phyloP scores from a whole-genome alignment of 306 rosid genomes.

The Lablab purpureus region DNA sequence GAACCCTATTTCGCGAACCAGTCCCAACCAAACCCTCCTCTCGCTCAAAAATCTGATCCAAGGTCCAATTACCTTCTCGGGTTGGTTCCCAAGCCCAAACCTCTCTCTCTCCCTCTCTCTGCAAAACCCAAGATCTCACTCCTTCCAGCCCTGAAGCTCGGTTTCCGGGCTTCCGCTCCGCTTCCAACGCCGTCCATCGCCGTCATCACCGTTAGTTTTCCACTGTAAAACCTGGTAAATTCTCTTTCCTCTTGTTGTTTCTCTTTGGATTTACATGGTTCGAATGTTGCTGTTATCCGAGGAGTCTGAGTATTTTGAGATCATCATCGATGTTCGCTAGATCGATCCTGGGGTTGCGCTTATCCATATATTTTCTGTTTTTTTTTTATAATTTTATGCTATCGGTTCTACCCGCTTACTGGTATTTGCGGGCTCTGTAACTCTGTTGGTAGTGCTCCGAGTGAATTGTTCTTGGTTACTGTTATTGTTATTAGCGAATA shows the following conservation, averaged over 20 bases:
- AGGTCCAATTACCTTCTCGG: constrained; percentile 27
- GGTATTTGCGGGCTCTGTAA: background rate
- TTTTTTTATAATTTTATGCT: background rate
- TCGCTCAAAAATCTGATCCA: background rate
- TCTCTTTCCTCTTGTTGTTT: background rate
- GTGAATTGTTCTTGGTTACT: too few species aligned
- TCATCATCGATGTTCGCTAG: background rate
- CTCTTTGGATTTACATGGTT: background rate
- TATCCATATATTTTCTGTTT: background rate
- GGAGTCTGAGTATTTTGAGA: background rate
- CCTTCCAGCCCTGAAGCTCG: constrained; percentile 15
- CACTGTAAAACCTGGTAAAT: background rate
- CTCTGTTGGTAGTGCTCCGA: background rate
- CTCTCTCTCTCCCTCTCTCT: background rate
- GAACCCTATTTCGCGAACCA: background rate
- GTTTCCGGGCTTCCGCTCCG: constrained; percentile 24
- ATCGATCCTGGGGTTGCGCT: background rate
- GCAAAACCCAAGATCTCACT: constrained; percentile 20
- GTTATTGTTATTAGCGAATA: too few species aligned
- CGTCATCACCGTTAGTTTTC: background rate
- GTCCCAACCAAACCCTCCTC: background rate
- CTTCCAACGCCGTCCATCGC: background rate
- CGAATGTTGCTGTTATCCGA: background rate
- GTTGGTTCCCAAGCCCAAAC: constrained; percentile 11
- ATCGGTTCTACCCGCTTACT: background rate